Base-by-base conservation (phyloP, 2,329 filamentous ascomycete species). In the Clonostachys byssicola region DNA sequence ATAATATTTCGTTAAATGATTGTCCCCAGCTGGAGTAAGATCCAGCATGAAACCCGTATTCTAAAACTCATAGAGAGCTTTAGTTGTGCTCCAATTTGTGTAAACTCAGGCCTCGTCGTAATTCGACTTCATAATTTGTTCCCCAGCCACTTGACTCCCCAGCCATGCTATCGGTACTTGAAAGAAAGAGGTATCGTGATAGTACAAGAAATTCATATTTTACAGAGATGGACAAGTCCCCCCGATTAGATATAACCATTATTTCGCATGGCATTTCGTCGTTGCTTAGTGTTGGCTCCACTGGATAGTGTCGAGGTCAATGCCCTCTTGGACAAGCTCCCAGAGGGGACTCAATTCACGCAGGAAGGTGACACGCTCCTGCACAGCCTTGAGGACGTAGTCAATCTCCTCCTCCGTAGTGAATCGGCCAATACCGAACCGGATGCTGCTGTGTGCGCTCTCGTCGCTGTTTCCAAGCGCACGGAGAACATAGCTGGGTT, bases 311-410 rank as follows among this genome's bases (percentile, higher is more conserved):
- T 95, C 89, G 56, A 99, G 73, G 63, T 96, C 94, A 53, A 99
- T 82, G 14, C 94, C 94, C 67, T 99, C 94, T 71, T 99, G 94
- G 12, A 99, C 94, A 54, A 99, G 72, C 71, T 99, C 94, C 94
- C 94, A 99, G 48, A 99, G 73, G 38, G 94, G 94, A 64, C 92
- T 96, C 55, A 99, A 75, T 72, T 99, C 94, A 58, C 94, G 83
- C 60, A 99, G 74, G 77, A 97, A 97, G 14, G 83, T 87, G 40
- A 99, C 94, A 45, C 94, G 83, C 64, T 95, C 89, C 65, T 81
- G 81, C 1, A 99, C 94, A 1, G 94, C 92, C 72, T 96, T 94
- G 49, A 99, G 75, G 12, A 99, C 94, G 61, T 99, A 99, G 66
- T 99, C 92, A 52, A 99, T 95, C 74, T 99, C 94, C 30, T 77